These are phyloP conservation scores for Strobilomyces echinocephalus DNA, from an alignment of 768 basidiomycete species.

Conservation along the genomic window DNA sequence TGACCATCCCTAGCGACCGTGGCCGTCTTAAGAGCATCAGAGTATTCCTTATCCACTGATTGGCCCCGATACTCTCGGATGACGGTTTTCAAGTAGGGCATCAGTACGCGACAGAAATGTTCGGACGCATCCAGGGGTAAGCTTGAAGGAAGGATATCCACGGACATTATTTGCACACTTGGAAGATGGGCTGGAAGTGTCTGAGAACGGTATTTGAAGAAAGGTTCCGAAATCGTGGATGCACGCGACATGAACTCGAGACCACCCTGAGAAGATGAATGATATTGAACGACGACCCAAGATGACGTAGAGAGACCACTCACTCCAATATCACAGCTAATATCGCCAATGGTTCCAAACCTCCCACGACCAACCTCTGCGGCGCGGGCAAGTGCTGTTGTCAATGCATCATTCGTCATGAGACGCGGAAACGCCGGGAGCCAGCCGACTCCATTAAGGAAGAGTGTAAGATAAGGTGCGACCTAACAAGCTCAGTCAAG, in stretches of 20 bases:
- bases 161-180: slow-evolving; percentile 74
- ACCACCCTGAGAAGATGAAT: slow-evolving; percentile 53
- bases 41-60: slow-evolving; percentile 24
- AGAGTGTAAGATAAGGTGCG: slow-evolving; percentile 78
- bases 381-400: slow-evolving; percentile 44
- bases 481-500: slow-evolving; percentile 42
- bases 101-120: slow-evolving; percentile 64
- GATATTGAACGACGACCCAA: neutral
- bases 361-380: slow-evolving; percentile 48
- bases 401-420: slow-evolving; percentile 64
- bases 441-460: slow-evolving; percentile 89
- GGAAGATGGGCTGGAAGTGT: slow-evolving; percentile 44
- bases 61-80: slow-evolving; percentile 39
- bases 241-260: slow-evolving; percentile 76
- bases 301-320: slow-evolving; percentile 4
- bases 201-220: slow-evolving; percentile 49
- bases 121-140: slow-evolving; percentile 77
- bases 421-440: slow-evolving; percentile 70
- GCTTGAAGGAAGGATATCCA: slow-evolving; percentile 86
- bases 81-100: slow-evolving; percentile 63
- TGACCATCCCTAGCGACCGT: slow-evolving; percentile 62
- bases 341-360: slow-evolving; percentile 75
- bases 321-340: slow-evolving; percentile 84
- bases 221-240: slow-evolving; percentile 75
- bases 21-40: slow-evolving; percentile 56